These are phyloP conservation scores for Forsythia viridissima DNA, from an alignment of 257 asterid genomes.

Conservation along the genomic window DNA sequence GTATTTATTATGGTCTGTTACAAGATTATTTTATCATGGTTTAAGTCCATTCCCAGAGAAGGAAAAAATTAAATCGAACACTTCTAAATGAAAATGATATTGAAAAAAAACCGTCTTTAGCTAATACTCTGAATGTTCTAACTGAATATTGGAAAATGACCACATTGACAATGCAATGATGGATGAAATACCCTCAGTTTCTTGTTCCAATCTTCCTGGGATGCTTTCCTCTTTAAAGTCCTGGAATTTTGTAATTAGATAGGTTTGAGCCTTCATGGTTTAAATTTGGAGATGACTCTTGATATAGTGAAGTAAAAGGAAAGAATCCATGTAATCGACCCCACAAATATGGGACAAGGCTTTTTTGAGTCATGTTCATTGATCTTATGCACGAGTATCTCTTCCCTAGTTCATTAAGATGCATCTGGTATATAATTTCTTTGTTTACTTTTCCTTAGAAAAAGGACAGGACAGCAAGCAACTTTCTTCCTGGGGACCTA, in stretches of 20 bases:
- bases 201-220: not conserved
- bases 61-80: not conserved
- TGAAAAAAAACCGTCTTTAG: not conserved
- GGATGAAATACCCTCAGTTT: not conserved
- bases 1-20: not conserved
- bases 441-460: not conserved
- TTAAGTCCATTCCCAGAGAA: not conserved
- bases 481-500: not conserved
- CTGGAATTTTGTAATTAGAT: not conserved
- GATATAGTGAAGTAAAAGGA: not conserved
- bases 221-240: not conserved
- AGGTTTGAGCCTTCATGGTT: not conserved
- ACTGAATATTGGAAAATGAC: conserved; percentile 2
- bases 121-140: conserved; percentile 1
- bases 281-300: not conserved
- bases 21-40: not conserved
- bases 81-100: not conserved
- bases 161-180: not conserved
- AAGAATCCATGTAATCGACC: not conserved
- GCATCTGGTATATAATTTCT: not conserved
- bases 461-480: not conserved
- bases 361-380: not conserved
- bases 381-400: not conserved
- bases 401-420: not conserved
- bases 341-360: not conserved